Percentiles rank a stretch among this genome's conserved stretches.
Conservation (phyloP, 2,329 filamentous ascomycete species). For the Tolypocladium endophyticum region DNA sequence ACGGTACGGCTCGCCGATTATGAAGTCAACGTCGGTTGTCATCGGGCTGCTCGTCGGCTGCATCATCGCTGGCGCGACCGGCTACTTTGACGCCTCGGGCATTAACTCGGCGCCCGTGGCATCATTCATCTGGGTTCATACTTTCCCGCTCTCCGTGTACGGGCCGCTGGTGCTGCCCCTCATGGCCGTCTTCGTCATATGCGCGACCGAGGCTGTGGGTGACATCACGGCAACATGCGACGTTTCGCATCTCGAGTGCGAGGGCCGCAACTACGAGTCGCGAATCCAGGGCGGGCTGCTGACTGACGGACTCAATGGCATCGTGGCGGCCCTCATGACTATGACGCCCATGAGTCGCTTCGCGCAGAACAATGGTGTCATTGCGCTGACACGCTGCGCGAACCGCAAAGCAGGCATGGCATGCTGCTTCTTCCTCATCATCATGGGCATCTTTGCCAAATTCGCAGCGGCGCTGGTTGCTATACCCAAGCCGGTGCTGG, state of each 20-base stretch:
- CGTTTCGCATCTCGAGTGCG: constrained; percentile 64
- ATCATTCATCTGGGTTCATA: constrained; percentile 71
- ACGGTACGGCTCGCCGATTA: constrained; percentile 71
- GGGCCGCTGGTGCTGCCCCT: constrained; percentile 64
- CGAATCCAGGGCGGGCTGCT: constrained; percentile 71
- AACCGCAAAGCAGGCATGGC: constrained; percentile 74
- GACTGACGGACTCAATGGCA: constrained; percentile 66
- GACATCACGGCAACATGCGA: constrained; percentile 76
- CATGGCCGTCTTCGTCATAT: constrained; percentile 59
- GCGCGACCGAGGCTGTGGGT: constrained; percentile 70
- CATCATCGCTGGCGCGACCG: constrained; percentile 66
- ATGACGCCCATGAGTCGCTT: constrained; percentile 74
- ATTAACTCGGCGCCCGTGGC: constrained; percentile 62
- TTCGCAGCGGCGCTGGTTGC: constrained; percentile 70
- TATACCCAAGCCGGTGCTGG: constrained; percentile 57
- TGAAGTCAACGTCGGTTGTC: constrained; percentile 72
- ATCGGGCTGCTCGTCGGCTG: constrained; percentile 65
- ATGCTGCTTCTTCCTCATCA: constrained; percentile 63
- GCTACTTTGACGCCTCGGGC: constrained; percentile 65
- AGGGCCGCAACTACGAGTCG: constrained; percentile 61
- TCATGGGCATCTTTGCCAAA: constrained; percentile 77
- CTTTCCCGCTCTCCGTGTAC: constrained; percentile 62
- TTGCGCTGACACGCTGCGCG: constrained; percentile 70
- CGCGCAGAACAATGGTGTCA: constrained; percentile 78
- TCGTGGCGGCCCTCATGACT: constrained; percentile 66